Conservation (phyloP, 1,139 yeast genomes). For the Yarrowia galli region DNA sequence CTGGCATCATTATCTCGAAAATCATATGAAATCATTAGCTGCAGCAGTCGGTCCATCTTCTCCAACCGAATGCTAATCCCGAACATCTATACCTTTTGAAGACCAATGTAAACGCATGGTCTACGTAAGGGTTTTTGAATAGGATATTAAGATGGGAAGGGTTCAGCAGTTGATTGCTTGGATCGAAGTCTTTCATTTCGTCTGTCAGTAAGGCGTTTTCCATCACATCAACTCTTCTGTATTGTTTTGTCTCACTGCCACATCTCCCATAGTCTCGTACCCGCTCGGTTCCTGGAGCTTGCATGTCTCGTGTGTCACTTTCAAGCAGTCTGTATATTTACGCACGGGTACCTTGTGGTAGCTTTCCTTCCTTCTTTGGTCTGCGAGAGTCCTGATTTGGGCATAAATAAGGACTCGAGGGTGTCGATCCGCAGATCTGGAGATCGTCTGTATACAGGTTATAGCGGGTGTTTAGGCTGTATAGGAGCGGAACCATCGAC, state of each 20-base stretch:
- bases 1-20: neutral
- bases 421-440: slow-evolving; percentile 24
- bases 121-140: neutral
- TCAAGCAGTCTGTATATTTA: neutral
- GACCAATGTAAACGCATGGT: slow-evolving; percentile 18
- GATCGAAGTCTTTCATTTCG: neutral
- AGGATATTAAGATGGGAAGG: neutral
- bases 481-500: neutral
- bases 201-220: neutral
- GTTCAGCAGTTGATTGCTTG: neutral
- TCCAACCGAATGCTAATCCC: slow-evolving; percentile 23
- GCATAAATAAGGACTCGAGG: neutral
- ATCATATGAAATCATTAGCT: slow-evolving; percentile 16
- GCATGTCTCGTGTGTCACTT: slow-evolving; percentile 23
- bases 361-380: slow-evolving; percentile 16
- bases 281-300: slow-evolving; percentile 21
- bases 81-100: slow-evolving; percentile 20
- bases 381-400: slow-evolving; percentile 11
- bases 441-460: slow-evolving; percentile 11
- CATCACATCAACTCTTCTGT: neutral
- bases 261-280: slow-evolving; percentile 1
- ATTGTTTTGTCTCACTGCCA: slow-evolving; percentile 1
- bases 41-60: slow-evolving; percentile 23
- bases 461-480: slow-evolving; percentile 16
- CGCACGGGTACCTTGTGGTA: slow-evolving; percentile 24